A percentile compares a stretch with the other conserved stretches of the same genome.
Evolutionary conservation across 2,329 filamentous ascomycete genomes (phyloP).

Genomic region (Mariannaea sp.): DNA sequence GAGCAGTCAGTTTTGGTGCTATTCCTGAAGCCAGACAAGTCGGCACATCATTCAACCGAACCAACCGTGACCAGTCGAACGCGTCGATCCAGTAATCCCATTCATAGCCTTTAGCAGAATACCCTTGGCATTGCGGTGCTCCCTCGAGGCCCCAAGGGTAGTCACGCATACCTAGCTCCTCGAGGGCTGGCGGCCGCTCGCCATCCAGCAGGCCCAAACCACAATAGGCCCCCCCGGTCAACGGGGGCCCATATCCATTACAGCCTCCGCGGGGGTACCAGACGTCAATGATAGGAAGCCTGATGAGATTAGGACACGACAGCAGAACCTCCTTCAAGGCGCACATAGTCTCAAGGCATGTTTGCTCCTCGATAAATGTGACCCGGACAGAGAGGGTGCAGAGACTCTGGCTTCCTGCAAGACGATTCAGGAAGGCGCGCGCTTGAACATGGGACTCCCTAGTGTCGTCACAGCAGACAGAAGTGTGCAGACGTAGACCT

Average conservation of each 20-base stretch:
- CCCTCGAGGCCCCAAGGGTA: conserved; percentile 16
- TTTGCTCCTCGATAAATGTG: conserved; percentile 10
- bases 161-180: conserved; percentile 8
- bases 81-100: conserved; percentile 4
- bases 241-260: background rate
- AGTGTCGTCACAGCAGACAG: conserved; percentile 2
- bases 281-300: conserved; percentile 6
- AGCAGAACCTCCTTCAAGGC: conserved; percentile 14
- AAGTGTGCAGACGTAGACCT: conserved; percentile 1
- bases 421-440: background rate
- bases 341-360: conserved; percentile 16
- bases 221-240: background rate
- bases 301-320: conserved; percentile 18
- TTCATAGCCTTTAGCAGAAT: background rate
- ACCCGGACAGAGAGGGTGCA: conserved; percentile 2
- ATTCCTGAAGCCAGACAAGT: background rate
- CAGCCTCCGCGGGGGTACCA: conserved; percentile 6
- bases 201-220: conserved; percentile 6
- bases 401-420: conserved; percentile 10
- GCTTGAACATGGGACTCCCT: conserved; percentile 9
- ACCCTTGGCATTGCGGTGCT: background rate
- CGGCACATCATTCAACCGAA: background rate
- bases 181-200: conserved; percentile 10
- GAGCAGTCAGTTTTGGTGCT: conserved; percentile 3
- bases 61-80: conserved; percentile 19